phyloP scores from a whole-genome alignment of 768 basidiomycete genomes.

The Leccinum aurantiacum region DNA sequence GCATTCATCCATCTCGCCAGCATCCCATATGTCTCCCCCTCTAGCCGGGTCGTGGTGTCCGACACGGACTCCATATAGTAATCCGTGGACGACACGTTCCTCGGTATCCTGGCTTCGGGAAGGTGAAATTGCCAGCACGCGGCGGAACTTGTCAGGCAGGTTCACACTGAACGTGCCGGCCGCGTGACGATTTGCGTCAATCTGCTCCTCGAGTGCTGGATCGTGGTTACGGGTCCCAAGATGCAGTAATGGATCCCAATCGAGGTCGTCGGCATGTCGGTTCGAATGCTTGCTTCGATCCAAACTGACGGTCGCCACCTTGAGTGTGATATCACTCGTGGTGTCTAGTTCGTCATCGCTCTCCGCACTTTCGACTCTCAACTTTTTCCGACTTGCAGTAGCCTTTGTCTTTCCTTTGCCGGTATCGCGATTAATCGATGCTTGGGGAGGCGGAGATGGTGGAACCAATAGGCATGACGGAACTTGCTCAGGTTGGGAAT shows the following conservation, averaged over 20 bases:
- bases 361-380: slow-evolving; percentile 39
- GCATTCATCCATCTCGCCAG: slow-evolving; percentile 57
- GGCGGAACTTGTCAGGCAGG: slow-evolving; percentile 65
- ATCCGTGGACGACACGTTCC: slow-evolving; percentile 54
- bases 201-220: slow-evolving; percentile 9
- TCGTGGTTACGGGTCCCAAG: slow-evolving; percentile 26
- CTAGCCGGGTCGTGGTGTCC: slow-evolving; percentile 59
- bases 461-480: slow-evolving; percentile 45
- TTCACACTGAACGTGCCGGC: slow-evolving; percentile 48
- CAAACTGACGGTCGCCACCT: slow-evolving; percentile 19
- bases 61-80: slow-evolving; percentile 58
- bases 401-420: slow-evolving; percentile 42
- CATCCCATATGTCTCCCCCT: slow-evolving; percentile 76
- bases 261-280: slow-evolving; percentile 20
- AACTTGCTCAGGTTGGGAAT: slow-evolving; percentile 13
- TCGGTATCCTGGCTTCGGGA: slow-evolving; percentile 42
- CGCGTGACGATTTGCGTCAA: slow-evolving; percentile 36
- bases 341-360: slow-evolving; percentile 27
- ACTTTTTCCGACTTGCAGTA: slow-evolving; percentile 48
- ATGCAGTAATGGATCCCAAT: slow-evolving; percentile 33
- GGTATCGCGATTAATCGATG: slow-evolving; percentile 31
- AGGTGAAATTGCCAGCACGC: slow-evolving; percentile 61
- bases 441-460: slow-evolving; percentile 64
- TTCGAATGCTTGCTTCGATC: slow-evolving; percentile 11
- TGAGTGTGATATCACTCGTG: slow-evolving; percentile 19